These are phyloP conservation scores for Cyberlindnera mississippiensis DNA, from an alignment of 805 yeast genomes.

Conservation along the genomic window DNA sequence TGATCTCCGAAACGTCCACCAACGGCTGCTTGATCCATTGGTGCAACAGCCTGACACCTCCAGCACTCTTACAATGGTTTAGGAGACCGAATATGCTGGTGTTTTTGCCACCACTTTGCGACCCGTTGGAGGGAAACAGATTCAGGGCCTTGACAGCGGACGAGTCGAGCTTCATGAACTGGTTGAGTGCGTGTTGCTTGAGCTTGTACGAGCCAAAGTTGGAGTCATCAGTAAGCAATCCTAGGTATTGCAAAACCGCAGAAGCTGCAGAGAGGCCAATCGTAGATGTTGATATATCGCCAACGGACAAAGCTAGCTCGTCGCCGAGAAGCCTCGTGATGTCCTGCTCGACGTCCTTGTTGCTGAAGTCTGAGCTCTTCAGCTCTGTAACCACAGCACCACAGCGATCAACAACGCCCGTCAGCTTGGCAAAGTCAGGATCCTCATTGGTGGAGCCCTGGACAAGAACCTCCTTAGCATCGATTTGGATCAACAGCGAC, in stretches of 20 bases:
- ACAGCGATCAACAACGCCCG: constrained; percentile 72
- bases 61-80: constrained; percentile 82
- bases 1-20: constrained; percentile 56
- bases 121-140: constrained; percentile 55
- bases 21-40: constrained; percentile 98
- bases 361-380: constrained; percentile 52
- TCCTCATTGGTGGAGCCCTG: constrained; percentile 40
- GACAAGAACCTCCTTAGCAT: constrained; percentile 79
- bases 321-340: constrained; percentile 63
- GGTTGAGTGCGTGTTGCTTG: constrained; percentile 64
- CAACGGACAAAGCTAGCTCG: constrained; percentile 50
- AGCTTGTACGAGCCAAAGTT: constrained; percentile 54
- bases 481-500: constrained; percentile 80
- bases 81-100: constrained; percentile 75
- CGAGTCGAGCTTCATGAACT: constrained; percentile 86
- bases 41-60: constrained; percentile 83
- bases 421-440: constrained; percentile 59
- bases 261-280: constrained; percentile 59
- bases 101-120: constrained; percentile 36
- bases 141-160: constrained; percentile 87
- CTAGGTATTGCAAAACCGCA: constrained; percentile 68
- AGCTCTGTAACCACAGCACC: constrained; percentile 65
- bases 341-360: constrained; percentile 74
- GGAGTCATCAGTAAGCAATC: constrained; percentile 52
- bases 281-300: constrained; percentile 46